A percentile compares a stretch with the other conserved stretches of the same genome.
phyloP scores from a whole-genome alignment of 768 basidiomycete genomes.

The Pisolithus microcarpus region DNA sequence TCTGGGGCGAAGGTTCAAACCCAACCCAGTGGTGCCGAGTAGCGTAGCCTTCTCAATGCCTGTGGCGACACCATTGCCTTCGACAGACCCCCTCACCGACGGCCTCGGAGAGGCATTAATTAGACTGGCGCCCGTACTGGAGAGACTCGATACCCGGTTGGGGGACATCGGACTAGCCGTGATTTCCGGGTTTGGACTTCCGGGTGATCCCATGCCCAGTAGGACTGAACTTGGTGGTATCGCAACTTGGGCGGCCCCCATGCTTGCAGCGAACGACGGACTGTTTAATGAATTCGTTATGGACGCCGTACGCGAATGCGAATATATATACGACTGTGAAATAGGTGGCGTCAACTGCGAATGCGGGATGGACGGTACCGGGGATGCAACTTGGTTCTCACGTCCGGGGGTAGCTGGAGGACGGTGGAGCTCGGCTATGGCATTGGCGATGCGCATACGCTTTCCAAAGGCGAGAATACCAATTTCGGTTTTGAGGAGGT shows the following conservation, averaged over 20 bases:
- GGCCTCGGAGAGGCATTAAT: conserved; percentile 9
- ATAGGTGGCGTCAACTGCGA: conserved; percentile 22
- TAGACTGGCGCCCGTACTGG: conserved; percentile 21
- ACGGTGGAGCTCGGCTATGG: conserved; percentile 79
- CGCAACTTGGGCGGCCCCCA: conserved; percentile 22
- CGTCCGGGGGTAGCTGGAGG: conserved; percentile 58
- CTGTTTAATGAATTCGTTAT: conserved; percentile 40
- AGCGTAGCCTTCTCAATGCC: conserved; percentile 18
- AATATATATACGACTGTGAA: conserved; percentile 26
- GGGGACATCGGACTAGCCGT: conserved; percentile 12
- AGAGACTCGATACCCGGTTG: conserved; percentile 22
- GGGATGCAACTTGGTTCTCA: conserved; percentile 28
- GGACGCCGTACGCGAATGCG: conserved; percentile 33
- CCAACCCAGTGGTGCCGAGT: conserved; percentile 20
- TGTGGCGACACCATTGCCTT: conserved; percentile 9
- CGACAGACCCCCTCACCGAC: conserved; percentile 11
- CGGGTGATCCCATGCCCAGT: conserved; percentile 19
- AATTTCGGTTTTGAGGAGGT: conserved; percentile 86
- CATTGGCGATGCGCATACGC: conserved; percentile 86
- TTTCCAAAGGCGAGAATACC: conserved; percentile 94
- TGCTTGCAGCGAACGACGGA: conserved; percentile 25
- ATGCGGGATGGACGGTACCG: conserved; percentile 26
- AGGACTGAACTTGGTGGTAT: conserved; percentile 15
- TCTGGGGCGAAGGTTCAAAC: conserved; percentile 32
- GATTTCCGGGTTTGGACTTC: conserved; percentile 24